A percentile compares a stretch with the other conserved stretches of the same genome.
Evolutionary conservation across 768 basidiomycete species (phyloP).

Genomic region (Suillus subalutaceus): DNA sequence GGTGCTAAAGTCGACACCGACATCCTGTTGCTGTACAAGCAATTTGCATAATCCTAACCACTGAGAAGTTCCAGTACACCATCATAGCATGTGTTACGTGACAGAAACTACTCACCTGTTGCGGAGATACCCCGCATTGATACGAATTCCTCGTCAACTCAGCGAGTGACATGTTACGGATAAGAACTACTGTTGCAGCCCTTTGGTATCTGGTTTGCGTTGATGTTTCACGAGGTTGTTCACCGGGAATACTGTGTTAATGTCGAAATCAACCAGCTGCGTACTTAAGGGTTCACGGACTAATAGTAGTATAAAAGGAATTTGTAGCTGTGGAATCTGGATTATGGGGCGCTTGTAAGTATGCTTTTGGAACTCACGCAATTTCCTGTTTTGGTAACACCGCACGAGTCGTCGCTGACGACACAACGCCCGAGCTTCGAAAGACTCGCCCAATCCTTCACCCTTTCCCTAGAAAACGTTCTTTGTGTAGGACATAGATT

Average conservation of each 20-base stretch:
- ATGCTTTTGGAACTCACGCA: neutral
- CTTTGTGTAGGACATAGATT: too few relatives aligned
- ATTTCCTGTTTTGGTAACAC: neutral
- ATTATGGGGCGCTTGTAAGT: neutral
- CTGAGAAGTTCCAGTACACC: slow-evolving; percentile 37
- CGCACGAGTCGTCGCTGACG: too few relatives aligned
- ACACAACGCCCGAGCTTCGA: too few relatives aligned
- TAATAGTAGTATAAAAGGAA: neutral
- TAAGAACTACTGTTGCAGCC: neutral
- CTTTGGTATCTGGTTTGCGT: neutral
- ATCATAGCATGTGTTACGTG: neutral
- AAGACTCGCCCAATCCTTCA: too few relatives aligned
- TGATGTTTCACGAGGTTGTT: neutral
- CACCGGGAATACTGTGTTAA: neutral
- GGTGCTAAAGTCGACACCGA: slow-evolving; percentile 45
- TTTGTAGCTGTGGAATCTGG: neutral
- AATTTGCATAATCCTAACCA: slow-evolving; percentile 71
- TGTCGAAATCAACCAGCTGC: neutral
- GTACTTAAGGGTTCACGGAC: neutral
- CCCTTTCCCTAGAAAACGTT: too few relatives aligned
- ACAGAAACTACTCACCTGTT: slow-evolving; percentile 50
- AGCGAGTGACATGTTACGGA: slow-evolving; percentile 59
- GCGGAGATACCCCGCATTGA: slow-evolving; percentile 65
- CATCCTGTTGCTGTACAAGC: slow-evolving; percentile 53
- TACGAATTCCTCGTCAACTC: slow-evolving; percentile 76